Evolutionary conservation across 2,329 filamentous ascomycete genomes (phyloP), one percentile per base, ranked within the genome.

Genomic region (Aspergillus ustus): DNA sequence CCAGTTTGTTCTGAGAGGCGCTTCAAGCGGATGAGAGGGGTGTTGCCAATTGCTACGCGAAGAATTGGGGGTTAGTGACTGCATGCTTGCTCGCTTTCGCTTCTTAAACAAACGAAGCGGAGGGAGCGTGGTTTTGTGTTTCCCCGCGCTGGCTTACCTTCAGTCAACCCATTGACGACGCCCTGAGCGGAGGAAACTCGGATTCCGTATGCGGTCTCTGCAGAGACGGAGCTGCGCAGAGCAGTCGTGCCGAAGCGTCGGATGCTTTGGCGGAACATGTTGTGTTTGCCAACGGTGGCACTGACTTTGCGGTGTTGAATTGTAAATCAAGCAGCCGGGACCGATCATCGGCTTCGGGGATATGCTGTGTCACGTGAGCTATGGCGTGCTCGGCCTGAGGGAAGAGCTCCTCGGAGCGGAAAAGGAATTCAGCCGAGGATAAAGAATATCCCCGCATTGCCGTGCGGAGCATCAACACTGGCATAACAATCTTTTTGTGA

Each of bases 11-110:
- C 88, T 45, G 94, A 98, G 69, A 98, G 88, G 64, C 84, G 87
- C 79, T 96, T 94, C 54, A 99, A 84, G 52, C 91, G 89, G 77
- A 99, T 96, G 57, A 99, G 86, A 1, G 95, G 94, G 0, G 95
- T 99, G 79, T 98, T 98, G 66, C 95, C 95, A 80, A 99, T 98
- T 59, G 95, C 95, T 97, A 57, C 54, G 19, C 15, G 9, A 20
- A 40, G 20, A 48, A 31, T 19, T 20, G 17, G 53, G 13, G 58
- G 53, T 22, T 43, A 40, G 25, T 19, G 20, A 34, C 22, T 15
- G 17, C 15, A n/a, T 11, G 19, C 8, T n/a, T n/a, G n/a, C n/a
- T n/a, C n/a, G n/a, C n/a, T n/a, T n/a, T n/a, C n/a, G n/a, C n/a
- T n/a, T n/a, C n/a, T n/a, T n/a, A n/a, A n/a, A n/a, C n/a, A n/a